Percentiles rank a stretch among this genome's conserved stretches.
phyloP scores from a whole-genome alignment of 2,329 filamentous ascomycete species.

The Diaporthe amygdali region DNA sequence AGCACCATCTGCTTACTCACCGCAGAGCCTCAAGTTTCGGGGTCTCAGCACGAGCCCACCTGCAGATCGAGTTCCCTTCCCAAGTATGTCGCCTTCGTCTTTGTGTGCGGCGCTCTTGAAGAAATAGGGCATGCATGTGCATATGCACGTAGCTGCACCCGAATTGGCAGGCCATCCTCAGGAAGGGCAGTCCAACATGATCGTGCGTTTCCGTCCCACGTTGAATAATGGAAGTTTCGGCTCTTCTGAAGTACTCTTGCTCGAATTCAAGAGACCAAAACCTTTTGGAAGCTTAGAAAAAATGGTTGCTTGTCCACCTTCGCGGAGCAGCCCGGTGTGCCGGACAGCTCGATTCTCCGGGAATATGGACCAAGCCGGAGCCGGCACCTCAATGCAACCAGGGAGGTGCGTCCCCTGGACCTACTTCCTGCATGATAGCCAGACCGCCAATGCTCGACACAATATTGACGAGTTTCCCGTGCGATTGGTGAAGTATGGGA shows the following conservation, averaged over 20 bases:
- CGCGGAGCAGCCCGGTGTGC: not conserved
- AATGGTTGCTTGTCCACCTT: not conserved
- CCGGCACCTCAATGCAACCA: slow-evolving; percentile 8
- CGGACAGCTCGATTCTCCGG: not conserved
- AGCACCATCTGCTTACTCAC: not conserved
- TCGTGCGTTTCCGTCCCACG: not conserved
- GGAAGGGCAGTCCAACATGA: not conserved
- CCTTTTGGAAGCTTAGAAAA: not conserved
- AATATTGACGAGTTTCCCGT: not conserved
- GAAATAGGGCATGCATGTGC: not conserved
- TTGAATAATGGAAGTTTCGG: not conserved
- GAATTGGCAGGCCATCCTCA: not conserved
- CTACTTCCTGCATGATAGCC: slow-evolving; percentile 10
- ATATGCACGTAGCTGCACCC: not conserved
- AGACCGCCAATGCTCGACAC: slow-evolving; percentile 15
- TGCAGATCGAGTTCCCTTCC: not conserved
- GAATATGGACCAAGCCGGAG: not conserved
- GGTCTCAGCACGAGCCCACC: slow-evolving; percentile 3
- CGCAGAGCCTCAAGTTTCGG: slow-evolving; percentile 18
- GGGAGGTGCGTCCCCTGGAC: not conserved
- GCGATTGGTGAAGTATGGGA: not conserved
- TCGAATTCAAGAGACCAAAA: not conserved
- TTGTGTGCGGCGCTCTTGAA: not conserved
- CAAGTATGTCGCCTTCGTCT: not conserved
- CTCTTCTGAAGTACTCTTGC: not conserved